Evolutionary conservation across 768 basidiomycete genomes (phyloP), one percentile per base, ranked within the genome.

Genomic region (Stropharia rugosoannulata): DNA sequence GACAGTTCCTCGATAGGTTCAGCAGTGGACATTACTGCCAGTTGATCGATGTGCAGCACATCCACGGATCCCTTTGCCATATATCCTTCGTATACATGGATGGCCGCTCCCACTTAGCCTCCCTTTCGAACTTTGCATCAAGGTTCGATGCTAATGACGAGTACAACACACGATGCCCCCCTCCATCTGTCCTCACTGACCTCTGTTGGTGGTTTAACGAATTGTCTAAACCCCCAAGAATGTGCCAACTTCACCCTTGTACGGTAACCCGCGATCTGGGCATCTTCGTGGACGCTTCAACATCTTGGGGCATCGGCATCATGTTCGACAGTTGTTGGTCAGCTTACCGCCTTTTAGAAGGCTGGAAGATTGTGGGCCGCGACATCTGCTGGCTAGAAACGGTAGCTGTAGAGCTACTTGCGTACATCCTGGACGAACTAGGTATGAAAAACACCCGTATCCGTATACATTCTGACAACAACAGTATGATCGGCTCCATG

Each of bases 401-500:
- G 0, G 38, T 71, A 10, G 66, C 69, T 0, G 10, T 68, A 4
- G 62, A 68, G 42, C 39, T 70, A 1, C 40, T 58, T 1, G 45
- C 58, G 1, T 63, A 68, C 52, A 49, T 64, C 15, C 52, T 71
- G 0, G 63, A 62, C 5, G 52, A 8, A 10, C 27, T 3, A 3
- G 53, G 57, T 0, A 6, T 61, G 4, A 16, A 41, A 0, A 39
- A 74, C 42, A 25, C 37, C 12, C 42, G 63, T 15, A 9, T 75
- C 0, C 51, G 64, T 22, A 58, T 74, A 13, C 63, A 65, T 45
- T 70, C 67, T 0, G 72, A 77, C 59, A 77, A 77, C 57, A 51
- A 69, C 25, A 74, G 74, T 6, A 64, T 66, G 2, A 73, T 77
- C 36, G 68, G 71, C 3, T 64, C 73, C 10, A 62, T 70, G 22